Conservation (phyloP, 306 rosid genomes). For the Lagenaria siceraria region DNA sequence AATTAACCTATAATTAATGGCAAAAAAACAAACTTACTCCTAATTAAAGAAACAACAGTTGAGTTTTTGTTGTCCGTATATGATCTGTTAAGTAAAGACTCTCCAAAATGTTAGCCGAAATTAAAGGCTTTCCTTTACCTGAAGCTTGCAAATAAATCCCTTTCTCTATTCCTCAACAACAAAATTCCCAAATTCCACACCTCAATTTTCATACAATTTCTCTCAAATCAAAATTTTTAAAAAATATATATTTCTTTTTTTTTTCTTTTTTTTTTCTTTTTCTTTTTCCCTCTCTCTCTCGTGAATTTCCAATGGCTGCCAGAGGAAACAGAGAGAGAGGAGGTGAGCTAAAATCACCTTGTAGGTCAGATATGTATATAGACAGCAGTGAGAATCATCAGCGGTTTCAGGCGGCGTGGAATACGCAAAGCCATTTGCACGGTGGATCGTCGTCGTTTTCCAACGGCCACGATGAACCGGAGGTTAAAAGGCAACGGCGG, state of each 20-base stretch:
- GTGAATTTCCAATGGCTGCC: neutral
- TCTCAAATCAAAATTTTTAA: neutral
- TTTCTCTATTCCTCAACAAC: neutral
- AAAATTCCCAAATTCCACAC: neutral
- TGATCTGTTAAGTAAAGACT: neutral
- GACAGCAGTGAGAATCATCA: neutral
- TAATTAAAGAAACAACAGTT: neutral
- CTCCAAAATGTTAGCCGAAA: neutral
- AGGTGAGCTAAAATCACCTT: neutral
- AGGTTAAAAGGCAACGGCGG: slow-evolving; percentile 21
- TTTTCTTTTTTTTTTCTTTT: neutral
- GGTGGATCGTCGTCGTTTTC: neutral
- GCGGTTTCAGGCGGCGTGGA: neutral
- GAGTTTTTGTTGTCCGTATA: neutral
- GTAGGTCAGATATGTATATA: neutral
- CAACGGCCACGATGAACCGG: slow-evolving; percentile 5
- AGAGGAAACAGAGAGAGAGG: neutral
- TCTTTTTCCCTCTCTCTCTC: neutral
- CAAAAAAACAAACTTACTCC: neutral
- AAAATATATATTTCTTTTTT: neutral
- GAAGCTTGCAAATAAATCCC: neutral
- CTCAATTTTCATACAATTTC: neutral
- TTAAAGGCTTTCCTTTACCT: neutral
- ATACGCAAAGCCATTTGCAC: neutral
- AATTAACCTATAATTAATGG: neutral